Base-by-base conservation (phyloP, 1,284 basidiomycete species). In the Sanghuangporus weigelae region DNA sequence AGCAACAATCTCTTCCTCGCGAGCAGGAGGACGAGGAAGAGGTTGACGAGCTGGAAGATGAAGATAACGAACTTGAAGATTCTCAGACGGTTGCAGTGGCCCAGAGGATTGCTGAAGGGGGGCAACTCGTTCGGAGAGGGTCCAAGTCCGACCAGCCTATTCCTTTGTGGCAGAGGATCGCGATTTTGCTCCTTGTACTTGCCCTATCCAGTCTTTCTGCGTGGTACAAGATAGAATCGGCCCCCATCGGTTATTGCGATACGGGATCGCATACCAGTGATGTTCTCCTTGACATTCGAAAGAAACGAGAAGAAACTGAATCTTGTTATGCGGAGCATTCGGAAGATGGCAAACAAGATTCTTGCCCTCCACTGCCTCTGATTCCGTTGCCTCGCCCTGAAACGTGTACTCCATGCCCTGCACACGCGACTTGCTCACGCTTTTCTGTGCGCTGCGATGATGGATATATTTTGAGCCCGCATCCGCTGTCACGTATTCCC, bases 351-450 rank as follows among this genome's bases (percentile, higher is more conserved):
- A 73, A 72, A 21, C 75, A 76, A 61, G 76, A 74, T 63, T 72
- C 77, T 12, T 86, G 85, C 72, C 81, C 87, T 53, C 73, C 81
- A 56, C 76, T 80, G 35, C 78, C 83, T 7, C 68, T 89, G 38
- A 60, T 86, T 44, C 84, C 85, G 19, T 68, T 89, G 42, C 83
- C 84, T 38, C 81, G 79, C 62, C 88, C 94, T 0, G 79, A 84
- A 38, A 71, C 80, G n/a, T 98, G 95, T 75, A 87, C 90, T 2
- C 84, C 87, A 14, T 98, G 95, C 73, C 96, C 96, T 11, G 79
- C 83, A 56, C 91, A 95, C 73, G 96, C 87, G 2, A 78, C 78
- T 19, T 98, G 95, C 75, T 78, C 77, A 12, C 86, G 84, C 38
- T 74, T 83, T 66, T 80, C 81, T 57, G 78, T 91, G 55, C 78